Evolutionary conservation across 2,329 filamentous ascomycete genomes (phyloP).

Genomic region (Penicillium sp.): DNA sequence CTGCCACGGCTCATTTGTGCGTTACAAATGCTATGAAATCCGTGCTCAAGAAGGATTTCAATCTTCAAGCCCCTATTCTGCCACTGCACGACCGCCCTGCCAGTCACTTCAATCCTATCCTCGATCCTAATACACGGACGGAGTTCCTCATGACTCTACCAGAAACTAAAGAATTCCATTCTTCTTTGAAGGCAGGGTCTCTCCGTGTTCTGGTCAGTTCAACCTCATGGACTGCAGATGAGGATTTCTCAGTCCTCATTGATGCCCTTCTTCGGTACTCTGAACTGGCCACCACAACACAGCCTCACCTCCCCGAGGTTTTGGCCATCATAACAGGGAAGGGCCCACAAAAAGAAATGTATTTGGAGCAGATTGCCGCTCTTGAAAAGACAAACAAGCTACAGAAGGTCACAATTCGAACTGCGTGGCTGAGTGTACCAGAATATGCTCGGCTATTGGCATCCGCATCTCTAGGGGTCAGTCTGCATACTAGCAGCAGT

Average conservation of each 20-base stretch:
- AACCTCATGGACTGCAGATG: slow-evolving; percentile 95
- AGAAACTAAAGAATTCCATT: slow-evolving; percentile 60
- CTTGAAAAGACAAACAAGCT: slow-evolving; percentile 64
- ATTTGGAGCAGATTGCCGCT: slow-evolving; percentile 62
- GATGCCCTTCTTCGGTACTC: slow-evolving; percentile 78
- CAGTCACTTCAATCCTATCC: slow-evolving; percentile 70
- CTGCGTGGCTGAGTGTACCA: slow-evolving; percentile 78
- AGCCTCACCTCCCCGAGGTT: slow-evolving; percentile 60
- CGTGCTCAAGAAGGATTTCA: slow-evolving; percentile 67
- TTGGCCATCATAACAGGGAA: slow-evolving; percentile 92
- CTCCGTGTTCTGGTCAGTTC: slow-evolving; percentile 80
- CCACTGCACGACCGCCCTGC: slow-evolving; percentile 86
- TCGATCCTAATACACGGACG: slow-evolving; percentile 50
- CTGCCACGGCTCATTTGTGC: slow-evolving; percentile 73
- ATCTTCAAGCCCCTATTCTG: slow-evolving; percentile 62
- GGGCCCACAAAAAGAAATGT: slow-evolving; percentile 77
- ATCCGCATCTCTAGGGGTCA: slow-evolving; percentile 84
- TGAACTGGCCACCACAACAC: slow-evolving; percentile 45
- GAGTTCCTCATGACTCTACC: slow-evolving; percentile 64
- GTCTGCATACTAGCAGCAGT: slow-evolving; percentile 87
- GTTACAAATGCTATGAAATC: slow-evolving; percentile 86
- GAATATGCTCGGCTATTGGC: slow-evolving; percentile 85
- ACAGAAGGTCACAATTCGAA: slow-evolving; percentile 67
- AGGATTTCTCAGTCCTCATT: slow-evolving; percentile 87
- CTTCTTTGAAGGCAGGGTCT: slow-evolving; percentile 57